Conservation (phyloP, 148 eudicot genomes). For the Vaccinium macrocarpon region DNA sequence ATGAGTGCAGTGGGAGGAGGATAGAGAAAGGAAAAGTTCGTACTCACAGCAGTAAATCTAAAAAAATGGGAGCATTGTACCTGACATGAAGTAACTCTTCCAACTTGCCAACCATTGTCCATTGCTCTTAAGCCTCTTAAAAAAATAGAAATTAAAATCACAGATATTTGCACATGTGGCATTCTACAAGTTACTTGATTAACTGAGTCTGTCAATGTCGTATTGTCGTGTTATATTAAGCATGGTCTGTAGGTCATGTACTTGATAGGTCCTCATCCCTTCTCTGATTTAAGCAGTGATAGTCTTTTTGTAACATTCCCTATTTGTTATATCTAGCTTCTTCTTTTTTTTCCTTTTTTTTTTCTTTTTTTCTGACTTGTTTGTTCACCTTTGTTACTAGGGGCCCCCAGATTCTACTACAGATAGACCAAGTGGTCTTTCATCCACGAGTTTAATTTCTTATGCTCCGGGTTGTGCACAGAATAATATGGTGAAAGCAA, state of each 20-base stretch:
- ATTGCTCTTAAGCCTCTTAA: not conserved
- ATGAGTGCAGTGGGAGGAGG: not conserved
- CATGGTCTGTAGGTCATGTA: not conserved
- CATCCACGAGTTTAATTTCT: constrained; percentile 49
- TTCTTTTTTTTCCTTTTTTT: no score
- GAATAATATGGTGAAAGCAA: constrained; percentile 6
- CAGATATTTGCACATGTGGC: not conserved
- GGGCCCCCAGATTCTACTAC: not conserved
- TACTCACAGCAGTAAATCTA: not conserved
- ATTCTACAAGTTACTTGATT: not conserved
- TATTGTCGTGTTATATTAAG: not conserved
- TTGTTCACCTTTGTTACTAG: constrained; percentile 7
- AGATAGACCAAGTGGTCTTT: constrained; percentile 25
- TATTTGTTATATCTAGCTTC: not conserved
- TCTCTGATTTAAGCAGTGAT: not conserved
- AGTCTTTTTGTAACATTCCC: not conserved
- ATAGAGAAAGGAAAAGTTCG: not conserved
- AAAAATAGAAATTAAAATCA: not conserved
- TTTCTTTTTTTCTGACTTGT: not conserved
- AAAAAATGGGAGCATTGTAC: not conserved
- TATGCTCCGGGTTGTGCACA: constrained; percentile 20
- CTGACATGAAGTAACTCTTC: not conserved
- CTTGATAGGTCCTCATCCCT: not conserved
- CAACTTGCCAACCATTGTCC: not conserved
- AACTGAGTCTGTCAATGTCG: not conserved